Conservation (phyloP, 257 asterid species). For the Orobanche coerulescens region DNA sequence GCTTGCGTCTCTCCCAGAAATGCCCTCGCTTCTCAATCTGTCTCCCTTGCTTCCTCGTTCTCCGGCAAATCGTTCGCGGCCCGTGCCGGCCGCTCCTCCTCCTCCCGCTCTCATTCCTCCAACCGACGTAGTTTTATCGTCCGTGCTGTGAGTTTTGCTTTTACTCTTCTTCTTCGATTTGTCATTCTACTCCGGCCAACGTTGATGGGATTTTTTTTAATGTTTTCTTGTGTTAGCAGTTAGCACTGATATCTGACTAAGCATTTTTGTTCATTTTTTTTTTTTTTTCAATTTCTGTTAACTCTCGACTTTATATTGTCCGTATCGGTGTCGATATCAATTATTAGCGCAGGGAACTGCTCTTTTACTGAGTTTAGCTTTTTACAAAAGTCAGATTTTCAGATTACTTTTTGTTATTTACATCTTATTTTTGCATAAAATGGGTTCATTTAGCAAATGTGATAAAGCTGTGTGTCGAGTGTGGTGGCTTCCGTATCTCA, state of each 20-base stretch:
- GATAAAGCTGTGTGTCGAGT: neutral
- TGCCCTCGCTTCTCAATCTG: constrained; percentile 27
- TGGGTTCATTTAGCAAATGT: neutral
- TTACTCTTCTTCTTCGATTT: neutral
- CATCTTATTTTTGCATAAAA: neutral
- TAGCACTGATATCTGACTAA: neutral
- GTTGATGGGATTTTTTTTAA: neutral
- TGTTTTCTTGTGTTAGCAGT: neutral
- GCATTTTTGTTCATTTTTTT: neutral
- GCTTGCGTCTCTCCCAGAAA: constrained; percentile 38
- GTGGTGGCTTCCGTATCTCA: neutral
- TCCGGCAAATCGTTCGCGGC: constrained; percentile 34
- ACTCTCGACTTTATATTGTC: neutral
- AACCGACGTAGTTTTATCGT: constrained; percentile 28
- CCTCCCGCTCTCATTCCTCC: constrained; percentile 31
- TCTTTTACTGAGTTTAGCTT: too few relatives aligned
- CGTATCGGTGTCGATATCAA: neutral
- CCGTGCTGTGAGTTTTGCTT: constrained; percentile 50
- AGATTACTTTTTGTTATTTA: neutral
- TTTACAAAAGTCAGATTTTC: too few relatives aligned
- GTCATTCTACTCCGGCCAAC: neutral
- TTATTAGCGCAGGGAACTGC: too few relatives aligned
- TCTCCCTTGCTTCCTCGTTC: constrained; percentile 42
- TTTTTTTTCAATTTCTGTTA: neutral
- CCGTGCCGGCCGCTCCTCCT: constrained; percentile 34